Percentiles rank a stretch among this genome's conserved stretches.
Conservation (phyloP, 148 eudicot genomes). For the Rhododendron henanense region DNA sequence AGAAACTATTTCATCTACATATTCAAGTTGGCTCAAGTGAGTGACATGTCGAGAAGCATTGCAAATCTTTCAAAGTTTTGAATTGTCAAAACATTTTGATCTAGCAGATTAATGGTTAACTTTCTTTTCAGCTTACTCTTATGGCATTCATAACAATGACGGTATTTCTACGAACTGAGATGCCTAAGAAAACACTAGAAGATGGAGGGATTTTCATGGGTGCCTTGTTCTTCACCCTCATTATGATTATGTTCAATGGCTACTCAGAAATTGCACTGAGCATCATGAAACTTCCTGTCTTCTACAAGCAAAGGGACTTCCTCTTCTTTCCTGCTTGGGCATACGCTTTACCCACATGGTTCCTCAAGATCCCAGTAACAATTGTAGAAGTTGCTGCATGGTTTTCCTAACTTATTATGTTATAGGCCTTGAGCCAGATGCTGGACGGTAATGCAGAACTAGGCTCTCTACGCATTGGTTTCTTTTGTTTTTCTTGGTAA, state of each 20-base stretch:
- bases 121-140: constrained; percentile 16
- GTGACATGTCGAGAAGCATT: constrained; percentile 14
- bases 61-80: background rate
- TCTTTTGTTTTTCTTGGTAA: background rate
- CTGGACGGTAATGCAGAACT: constrained; percentile 18
- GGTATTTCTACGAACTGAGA: constrained; percentile 19
- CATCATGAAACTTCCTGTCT: constrained; percentile 21
- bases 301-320: constrained; percentile 31
- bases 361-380: too few species aligned
- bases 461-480: background rate
- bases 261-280: constrained; percentile 27
- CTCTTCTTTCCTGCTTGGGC: constrained; percentile 34
- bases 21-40: constrained; percentile 67
- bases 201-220: constrained; percentile 23
- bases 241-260: constrained; percentile 24
- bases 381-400: constrained; percentile 19
- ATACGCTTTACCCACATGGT: constrained; percentile 26
- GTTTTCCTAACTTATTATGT: constrained; percentile 22
- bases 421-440: constrained; percentile 32
- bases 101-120: background rate
- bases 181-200: background rate
- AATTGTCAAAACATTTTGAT: constrained; percentile 30
- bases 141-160: constrained; percentile 23
- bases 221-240: constrained; percentile 20
- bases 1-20: constrained; percentile 69